Conservation (phyloP, 1,284 basidiomycete species). For the Puccinia polysora region DNA sequence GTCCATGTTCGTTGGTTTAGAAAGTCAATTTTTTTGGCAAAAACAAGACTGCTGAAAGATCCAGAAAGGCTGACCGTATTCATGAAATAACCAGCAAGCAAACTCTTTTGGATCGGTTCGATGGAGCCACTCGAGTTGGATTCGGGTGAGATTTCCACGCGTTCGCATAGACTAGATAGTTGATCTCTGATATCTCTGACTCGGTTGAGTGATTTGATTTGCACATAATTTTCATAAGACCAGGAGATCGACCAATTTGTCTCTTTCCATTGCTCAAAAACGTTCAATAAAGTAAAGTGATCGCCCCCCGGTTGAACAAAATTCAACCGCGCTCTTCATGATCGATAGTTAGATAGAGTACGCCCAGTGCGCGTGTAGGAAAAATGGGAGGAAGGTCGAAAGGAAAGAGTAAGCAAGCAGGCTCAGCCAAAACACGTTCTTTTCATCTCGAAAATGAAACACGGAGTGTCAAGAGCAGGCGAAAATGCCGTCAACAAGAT, state of each 20-base stretch:
- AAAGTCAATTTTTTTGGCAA: too few relatives aligned
- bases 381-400: too few relatives aligned
- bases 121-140: slow-evolving; percentile 61
- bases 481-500: background rate
- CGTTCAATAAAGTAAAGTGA: slow-evolving; percentile 92
- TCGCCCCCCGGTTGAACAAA: slow-evolving; percentile 94
- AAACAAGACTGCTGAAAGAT: slow-evolving; percentile 64
- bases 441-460: too few relatives aligned
- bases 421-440: too few relatives aligned
- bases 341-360: background rate
- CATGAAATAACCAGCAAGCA: slow-evolving; percentile 93
- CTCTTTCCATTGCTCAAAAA: slow-evolving; percentile 98
- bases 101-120: slow-evolving; percentile 84
- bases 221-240: slow-evolving; percentile 81
- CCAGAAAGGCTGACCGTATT: slow-evolving; percentile 65
- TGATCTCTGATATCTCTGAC: slow-evolving; percentile 94
- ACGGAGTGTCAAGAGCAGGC: too few relatives aligned
- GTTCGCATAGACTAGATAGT: slow-evolving; percentile 86
- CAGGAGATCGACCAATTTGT: slow-evolving; percentile 81
- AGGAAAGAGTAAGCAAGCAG: too few relatives aligned
- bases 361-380: too few relatives aligned
- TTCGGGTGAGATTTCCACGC: slow-evolving; percentile 86
- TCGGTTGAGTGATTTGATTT: slow-evolving; percentile 88
- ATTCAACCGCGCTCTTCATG: slow-evolving; percentile 88
- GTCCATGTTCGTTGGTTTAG: too few relatives aligned